phyloP scores from a whole-genome alignment of 257 asterid genomes.

The Prunella vulgaris region DNA sequence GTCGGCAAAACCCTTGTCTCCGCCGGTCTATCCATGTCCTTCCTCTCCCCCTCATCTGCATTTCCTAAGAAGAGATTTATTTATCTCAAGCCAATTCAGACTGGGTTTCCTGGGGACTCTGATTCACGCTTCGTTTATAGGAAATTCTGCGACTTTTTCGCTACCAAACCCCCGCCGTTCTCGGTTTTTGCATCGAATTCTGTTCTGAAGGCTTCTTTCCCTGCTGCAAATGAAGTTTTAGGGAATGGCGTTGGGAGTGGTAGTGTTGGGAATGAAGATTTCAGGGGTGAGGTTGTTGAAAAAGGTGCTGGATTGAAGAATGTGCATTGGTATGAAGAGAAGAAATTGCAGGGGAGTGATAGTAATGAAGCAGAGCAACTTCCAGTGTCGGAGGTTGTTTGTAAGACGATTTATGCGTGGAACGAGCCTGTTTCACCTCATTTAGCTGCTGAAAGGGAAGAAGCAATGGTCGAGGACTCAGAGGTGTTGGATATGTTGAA shows the following conservation, averaged over 20 bases:
- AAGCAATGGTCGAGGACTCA: constrained; percentile 50
- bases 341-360: constrained; percentile 55
- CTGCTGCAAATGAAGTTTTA: constrained; percentile 40
- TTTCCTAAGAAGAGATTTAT: constrained; percentile 47
- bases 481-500: constrained; percentile 63
- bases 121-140: constrained; percentile 76
- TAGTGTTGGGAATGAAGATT: constrained; percentile 2
- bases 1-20: constrained; percentile 97
- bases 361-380: constrained; percentile 28
- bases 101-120: constrained; percentile 85
- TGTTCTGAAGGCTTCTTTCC: constrained; percentile 48
- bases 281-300: constrained; percentile 18
- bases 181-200: constrained; percentile 71
- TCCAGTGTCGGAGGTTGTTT: constrained; percentile 53
- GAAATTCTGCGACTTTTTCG: constrained; percentile 51
- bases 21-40: constrained; percentile 89
- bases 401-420: constrained; percentile 84
- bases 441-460: constrained; percentile 84
- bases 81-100: constrained; percentile 87
- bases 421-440: constrained; percentile 86
- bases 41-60: constrained; percentile 42
- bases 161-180: constrained; percentile 34
- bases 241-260: constrained; percentile 23
- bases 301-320: constrained; percentile 36
- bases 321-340: constrained; percentile 62